Evolutionary conservation across 306 rosid species (phyloP).

Genomic region (Casuarina equisetifolia): DNA sequence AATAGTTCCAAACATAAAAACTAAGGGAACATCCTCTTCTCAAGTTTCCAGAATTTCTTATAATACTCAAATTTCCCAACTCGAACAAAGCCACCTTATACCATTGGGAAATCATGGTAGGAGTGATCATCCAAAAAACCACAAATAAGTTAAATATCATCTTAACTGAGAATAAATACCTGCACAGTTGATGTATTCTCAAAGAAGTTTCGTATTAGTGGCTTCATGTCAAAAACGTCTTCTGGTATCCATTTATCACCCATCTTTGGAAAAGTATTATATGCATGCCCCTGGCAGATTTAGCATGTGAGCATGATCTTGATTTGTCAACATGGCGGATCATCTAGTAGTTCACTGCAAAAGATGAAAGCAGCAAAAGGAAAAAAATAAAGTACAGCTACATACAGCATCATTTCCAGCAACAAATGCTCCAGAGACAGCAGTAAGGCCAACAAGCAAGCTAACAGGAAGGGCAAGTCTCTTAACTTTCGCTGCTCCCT

Average conservation of each 20-base stretch:
- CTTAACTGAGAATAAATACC: conserved; percentile 39
- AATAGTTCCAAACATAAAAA: conserved; percentile 1
- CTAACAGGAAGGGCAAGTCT: conserved; percentile 69
- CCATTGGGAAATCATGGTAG: background rate
- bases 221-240: conserved; percentile 71
- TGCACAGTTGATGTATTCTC: conserved; percentile 84
- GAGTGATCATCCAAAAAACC: conserved; percentile 2
- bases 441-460: conserved; percentile 81
- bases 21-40: background rate
- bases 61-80: conserved; percentile 12
- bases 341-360: conserved; percentile 15
- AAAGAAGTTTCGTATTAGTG: conserved; percentile 79
- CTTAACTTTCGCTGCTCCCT: conserved; percentile 85
- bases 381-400: conserved; percentile 15
- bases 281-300: conserved; percentile 71
- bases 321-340: conserved; percentile 1
- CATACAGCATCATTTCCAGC: conserved; percentile 95
- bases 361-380: conserved; percentile 7
- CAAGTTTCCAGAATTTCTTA: background rate
- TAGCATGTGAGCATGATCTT: conserved; percentile 27
- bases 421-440: conserved; percentile 91
- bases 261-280: conserved; percentile 89
- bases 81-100: background rate
- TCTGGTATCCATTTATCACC: conserved; percentile 82
- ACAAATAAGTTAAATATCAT: background rate